These are phyloP conservation scores for Fusarium siculi DNA, from an alignment of 2,329 filamentous ascomycete genomes.

Conservation along the genomic window DNA sequence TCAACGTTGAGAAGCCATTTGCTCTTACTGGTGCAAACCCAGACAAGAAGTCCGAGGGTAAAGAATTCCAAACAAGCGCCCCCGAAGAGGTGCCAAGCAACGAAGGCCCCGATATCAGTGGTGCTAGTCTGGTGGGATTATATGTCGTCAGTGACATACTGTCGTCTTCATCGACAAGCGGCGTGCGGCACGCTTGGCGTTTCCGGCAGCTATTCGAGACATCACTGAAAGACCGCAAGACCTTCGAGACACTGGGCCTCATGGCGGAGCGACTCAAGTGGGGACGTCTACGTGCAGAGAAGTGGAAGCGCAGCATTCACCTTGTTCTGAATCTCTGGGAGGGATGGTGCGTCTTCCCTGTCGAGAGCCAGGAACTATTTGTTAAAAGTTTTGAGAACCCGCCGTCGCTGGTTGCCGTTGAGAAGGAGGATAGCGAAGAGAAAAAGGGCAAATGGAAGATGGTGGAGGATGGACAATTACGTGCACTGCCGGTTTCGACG, in stretches of 20 bases:
- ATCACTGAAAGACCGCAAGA: conserved; percentile 72
- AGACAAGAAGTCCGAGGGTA: conserved; percentile 55
- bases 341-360: conserved; percentile 77
- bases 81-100: conserved; percentile 53
- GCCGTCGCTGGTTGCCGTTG: conserved; percentile 55
- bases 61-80: conserved; percentile 42
- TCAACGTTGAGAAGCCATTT: conserved; percentile 83
- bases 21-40: conserved; percentile 78
- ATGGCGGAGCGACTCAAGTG: conserved; percentile 78
- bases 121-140: conserved; percentile 80
- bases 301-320: conserved; percentile 82
- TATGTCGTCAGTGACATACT: conserved; percentile 84
- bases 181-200: conserved; percentile 85
- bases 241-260: conserved; percentile 80
- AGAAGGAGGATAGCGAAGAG: conserved; percentile 42
- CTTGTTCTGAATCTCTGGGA: conserved; percentile 78
- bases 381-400: conserved; percentile 77
- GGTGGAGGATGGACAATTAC: conserved; percentile 51
- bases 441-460: conserved; percentile 61
- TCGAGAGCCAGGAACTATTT: conserved; percentile 77
- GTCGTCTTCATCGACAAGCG: conserved; percentile 78
- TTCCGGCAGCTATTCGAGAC: conserved; percentile 84
- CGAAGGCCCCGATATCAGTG: conserved; percentile 70
- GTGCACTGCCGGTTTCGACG: conserved; percentile 39
- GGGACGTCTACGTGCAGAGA: conserved; percentile 84